Evolutionary conservation across 208 protist genomes (phyloP).

Genomic region (Acanthamoeba rhysodes): DNA sequence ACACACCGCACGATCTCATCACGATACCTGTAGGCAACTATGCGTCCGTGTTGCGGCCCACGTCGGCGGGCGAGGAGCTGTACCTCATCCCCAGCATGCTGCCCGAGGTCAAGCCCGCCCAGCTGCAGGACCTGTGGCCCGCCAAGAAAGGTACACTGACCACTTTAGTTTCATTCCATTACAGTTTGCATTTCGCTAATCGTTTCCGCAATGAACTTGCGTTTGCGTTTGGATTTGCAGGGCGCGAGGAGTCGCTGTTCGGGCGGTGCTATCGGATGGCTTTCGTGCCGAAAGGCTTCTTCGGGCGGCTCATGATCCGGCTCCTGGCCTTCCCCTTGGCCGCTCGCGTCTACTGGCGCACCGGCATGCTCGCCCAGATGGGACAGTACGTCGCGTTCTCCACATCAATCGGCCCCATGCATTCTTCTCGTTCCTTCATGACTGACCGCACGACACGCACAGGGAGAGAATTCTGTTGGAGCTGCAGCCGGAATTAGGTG

Average conservation of each 20-base stretch:
- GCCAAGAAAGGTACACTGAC: neutral
- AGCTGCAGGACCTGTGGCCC: constrained; percentile 52
- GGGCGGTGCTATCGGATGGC: constrained; percentile 35
- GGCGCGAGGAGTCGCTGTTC: constrained; percentile 1
- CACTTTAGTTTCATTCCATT: too few species aligned
- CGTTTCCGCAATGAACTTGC: neutral
- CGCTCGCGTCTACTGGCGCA: constrained; percentile 50
- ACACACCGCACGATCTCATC: too few species aligned
- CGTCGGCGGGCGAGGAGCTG: neutral
- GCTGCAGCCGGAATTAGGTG: neutral
- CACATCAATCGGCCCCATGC: neutral
- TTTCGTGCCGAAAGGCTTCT: constrained; percentile 71
- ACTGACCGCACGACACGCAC: neutral
- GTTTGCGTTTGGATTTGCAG: neutral
- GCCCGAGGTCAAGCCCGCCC: constrained; percentile 13
- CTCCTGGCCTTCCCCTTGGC: constrained; percentile 63
- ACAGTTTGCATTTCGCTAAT: too few species aligned
- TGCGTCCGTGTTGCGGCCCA: constrained; percentile 1
- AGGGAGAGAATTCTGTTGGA: constrained; percentile 58
- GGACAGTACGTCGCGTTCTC: neutral
- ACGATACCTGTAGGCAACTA: neutral
- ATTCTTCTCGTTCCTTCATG: neutral
- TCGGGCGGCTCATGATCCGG: constrained; percentile 67
- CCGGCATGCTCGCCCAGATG: constrained; percentile 56
- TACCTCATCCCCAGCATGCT: constrained; percentile 56